Conservation (phyloP, 108 stramenopile species). For the Conticribra guillardii region DNA sequence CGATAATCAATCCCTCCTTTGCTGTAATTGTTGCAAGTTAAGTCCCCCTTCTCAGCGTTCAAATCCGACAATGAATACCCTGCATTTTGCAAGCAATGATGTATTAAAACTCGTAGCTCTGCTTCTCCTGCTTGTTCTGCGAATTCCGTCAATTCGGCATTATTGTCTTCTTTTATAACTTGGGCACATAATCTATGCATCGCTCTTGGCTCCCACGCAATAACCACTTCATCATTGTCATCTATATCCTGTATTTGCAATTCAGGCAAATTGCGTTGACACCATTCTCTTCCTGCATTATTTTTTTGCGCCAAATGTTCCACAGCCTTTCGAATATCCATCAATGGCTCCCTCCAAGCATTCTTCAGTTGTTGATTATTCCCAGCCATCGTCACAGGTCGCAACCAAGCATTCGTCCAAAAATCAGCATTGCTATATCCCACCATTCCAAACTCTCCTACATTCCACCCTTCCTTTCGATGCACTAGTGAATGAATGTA, state of each 20-base stretch:
- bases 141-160: slow-evolving; percentile 20
- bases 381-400: slow-evolving; percentile 6
- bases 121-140: slow-evolving; percentile 33
- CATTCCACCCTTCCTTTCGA: slow-evolving; percentile 46
- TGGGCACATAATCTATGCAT: slow-evolving; percentile 25
- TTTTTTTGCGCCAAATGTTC: neutral
- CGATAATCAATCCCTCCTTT: too few species aligned
- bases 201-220: slow-evolving; percentile 19
- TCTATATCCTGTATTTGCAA: neutral
- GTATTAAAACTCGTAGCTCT: slow-evolving; percentile 36
- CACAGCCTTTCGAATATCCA: neutral
- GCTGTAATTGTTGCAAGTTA: too few species aligned
- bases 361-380: neutral
- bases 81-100: slow-evolving; percentile 21
- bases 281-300: slow-evolving; percentile 10
- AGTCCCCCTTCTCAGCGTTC: too few species aligned
- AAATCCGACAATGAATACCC: slow-evolving; percentile 21
- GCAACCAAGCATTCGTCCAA: slow-evolving; percentile 39
- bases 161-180: slow-evolving; percentile 2
- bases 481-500: slow-evolving; percentile 58
- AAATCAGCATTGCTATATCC: slow-evolving; percentile 59
- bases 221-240: slow-evolving; percentile 10
- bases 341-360: slow-evolving; percentile 1
- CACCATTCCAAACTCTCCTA: slow-evolving; percentile 58
- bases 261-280: slow-evolving; percentile 10